Conservation (phyloP, 2,329 filamentous ascomycete genomes). For the Paracamarosporium sp. region DNA sequence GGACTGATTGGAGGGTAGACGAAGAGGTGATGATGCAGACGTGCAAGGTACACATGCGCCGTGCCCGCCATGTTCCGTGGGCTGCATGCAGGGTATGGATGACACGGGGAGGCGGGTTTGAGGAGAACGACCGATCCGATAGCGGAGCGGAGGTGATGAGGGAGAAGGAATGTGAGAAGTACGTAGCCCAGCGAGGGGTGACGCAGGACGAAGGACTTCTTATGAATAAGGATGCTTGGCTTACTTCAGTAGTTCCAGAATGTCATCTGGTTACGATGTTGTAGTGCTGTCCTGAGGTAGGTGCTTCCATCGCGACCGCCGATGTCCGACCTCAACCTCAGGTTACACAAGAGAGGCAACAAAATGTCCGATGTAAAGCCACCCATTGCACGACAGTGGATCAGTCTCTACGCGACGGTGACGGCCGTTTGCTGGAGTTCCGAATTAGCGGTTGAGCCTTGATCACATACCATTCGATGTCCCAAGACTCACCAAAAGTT, state of each 20-base stretch:
- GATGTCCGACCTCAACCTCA: neutral
- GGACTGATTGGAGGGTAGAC: neutral
- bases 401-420: neutral
- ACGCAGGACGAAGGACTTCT: neutral
- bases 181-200: neutral
- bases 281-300: neutral
- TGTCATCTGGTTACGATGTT: neutral
- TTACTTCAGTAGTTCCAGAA: neutral
- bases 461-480: neutral
- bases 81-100: slow-evolving; percentile 6
- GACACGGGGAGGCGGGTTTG: neutral
- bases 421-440: neutral
- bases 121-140: neutral
- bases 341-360: neutral
- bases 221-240: neutral
- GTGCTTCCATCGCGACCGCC: neutral
- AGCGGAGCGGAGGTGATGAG: slow-evolving; percentile 1
- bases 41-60: slow-evolving; percentile 3
- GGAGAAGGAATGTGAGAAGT: neutral
- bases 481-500: neutral
- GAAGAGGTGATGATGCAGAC: neutral
- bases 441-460: slow-evolving; percentile 4
- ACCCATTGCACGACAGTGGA: neutral
- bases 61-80: neutral
- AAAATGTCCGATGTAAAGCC: neutral